Evolutionary conservation across 2,329 filamentous ascomycete genomes (phyloP).

Genomic region (Orbilia brochopaga): DNA sequence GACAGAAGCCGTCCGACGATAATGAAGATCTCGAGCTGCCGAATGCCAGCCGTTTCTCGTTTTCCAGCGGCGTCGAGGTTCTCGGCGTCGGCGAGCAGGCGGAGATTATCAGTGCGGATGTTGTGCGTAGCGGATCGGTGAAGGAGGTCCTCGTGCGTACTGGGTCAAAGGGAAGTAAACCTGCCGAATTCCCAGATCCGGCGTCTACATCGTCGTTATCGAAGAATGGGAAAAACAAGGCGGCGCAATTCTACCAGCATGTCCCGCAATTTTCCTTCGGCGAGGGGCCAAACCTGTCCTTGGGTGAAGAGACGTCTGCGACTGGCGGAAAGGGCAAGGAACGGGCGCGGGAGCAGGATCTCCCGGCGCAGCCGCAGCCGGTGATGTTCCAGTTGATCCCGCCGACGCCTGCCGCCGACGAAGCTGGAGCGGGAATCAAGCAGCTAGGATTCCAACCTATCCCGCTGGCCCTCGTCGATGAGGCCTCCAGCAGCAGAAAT

Average conservation of each 20-base stretch:
- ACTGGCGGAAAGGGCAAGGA: constrained; percentile 33
- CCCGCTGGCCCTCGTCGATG: constrained; percentile 5
- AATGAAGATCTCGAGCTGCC: constrained; percentile 10
- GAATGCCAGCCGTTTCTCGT: constrained; percentile 24
- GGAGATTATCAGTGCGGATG: constrained; percentile 29
- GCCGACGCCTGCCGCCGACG: constrained; percentile 38
- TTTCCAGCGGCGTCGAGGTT: constrained; percentile 33
- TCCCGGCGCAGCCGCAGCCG: constrained; percentile 13
- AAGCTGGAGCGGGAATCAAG: constrained; percentile 4
- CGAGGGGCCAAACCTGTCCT: constrained; percentile 31
- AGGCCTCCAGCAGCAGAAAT: constrained; percentile 1
- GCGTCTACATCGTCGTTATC: not conserved
- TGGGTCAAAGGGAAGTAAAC: constrained; percentile 27
- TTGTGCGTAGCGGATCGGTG: constrained; percentile 36
- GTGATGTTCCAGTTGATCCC: constrained; percentile 47
- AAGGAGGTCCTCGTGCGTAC: constrained; percentile 46
- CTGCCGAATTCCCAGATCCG: constrained; percentile 19
- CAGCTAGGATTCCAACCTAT: constrained; percentile 30
- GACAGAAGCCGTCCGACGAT: constrained; percentile 19
- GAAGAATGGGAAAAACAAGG: constrained; percentile 16
- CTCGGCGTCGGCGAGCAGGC: constrained; percentile 32
- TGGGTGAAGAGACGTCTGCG: constrained; percentile 20
- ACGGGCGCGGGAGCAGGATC: constrained; percentile 30
- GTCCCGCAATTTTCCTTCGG: constrained; percentile 43
- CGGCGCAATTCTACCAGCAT: constrained; percentile 15